Evolutionary conservation across 108 stramenopile species (phyloP).

Genomic region (Aurantiochytrium sp.): DNA sequence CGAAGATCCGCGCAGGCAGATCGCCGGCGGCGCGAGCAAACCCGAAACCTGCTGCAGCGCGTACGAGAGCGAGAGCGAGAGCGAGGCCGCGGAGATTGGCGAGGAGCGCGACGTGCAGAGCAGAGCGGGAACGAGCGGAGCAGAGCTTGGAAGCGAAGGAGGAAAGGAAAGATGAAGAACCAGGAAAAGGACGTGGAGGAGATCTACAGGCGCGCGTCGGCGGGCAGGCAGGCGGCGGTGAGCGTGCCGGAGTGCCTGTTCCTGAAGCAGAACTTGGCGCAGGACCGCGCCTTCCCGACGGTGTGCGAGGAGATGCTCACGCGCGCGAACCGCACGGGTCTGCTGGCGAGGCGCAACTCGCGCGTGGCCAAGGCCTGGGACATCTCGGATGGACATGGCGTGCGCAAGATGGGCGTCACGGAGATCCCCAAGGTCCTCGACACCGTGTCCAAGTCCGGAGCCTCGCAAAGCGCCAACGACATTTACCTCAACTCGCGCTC

Average conservation of each 20-base stretch:
- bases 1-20: too few species aligned
- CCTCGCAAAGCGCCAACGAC: not conserved
- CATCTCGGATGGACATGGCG: not conserved
- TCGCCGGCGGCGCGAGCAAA: too few species aligned
- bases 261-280: not conserved
- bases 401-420: not conserved
- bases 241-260: not conserved
- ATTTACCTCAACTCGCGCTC: not conserved
- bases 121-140: too few species aligned
- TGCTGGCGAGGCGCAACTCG: not conserved
- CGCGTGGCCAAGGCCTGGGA: not conserved
- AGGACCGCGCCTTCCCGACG: not conserved
- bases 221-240: not conserved
- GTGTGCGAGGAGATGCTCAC: not conserved
- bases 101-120: too few species aligned
- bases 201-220: not conserved
- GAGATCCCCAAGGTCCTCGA: not conserved
- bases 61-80: too few species aligned
- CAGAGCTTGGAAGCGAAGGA: too few species aligned
- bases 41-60: too few species aligned
- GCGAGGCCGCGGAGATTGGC: too few species aligned
- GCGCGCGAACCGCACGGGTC: not conserved
- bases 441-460: not conserved
- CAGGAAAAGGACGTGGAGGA: not conserved
- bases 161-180: not conserved